phyloP scores from a whole-genome alignment of 2,329 filamentous ascomycete genomes.

The Cladosporium sphaerospermum region DNA sequence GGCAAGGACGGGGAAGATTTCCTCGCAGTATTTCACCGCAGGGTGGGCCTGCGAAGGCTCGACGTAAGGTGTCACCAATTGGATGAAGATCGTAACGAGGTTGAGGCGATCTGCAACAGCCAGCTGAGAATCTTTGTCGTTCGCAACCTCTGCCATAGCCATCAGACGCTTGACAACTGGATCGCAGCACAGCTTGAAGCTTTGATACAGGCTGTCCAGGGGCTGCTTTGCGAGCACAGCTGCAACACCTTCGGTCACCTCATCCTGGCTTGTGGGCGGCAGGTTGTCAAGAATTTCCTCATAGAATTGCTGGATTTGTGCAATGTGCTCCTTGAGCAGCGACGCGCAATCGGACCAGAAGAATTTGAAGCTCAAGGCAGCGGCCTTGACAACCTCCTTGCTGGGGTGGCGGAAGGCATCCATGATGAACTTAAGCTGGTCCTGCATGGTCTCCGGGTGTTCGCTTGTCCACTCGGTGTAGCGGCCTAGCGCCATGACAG shows the following conservation, averaged over 20 bases:
- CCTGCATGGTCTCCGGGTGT: constrained; percentile 84
- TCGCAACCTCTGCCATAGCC: constrained; percentile 77
- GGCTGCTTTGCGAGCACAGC: constrained; percentile 86
- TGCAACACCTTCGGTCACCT: constrained; percentile 92
- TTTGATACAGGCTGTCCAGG: constrained; percentile 68
- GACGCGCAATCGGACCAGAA: constrained; percentile 93
- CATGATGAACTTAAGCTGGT: constrained; percentile 93
- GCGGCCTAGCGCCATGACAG: constrained; percentile 92
- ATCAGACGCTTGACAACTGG: constrained; percentile 82
- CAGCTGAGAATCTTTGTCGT: constrained; percentile 74
- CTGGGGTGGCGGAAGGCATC: constrained; percentile 84
- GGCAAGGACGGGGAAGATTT: constrained; percentile 81
- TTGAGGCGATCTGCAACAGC: constrained; percentile 91
- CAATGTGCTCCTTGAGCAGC: constrained; percentile 73
- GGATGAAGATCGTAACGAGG: constrained; percentile 83
- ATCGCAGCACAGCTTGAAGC: constrained; percentile 88
- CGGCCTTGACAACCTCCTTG: constrained; percentile 83
- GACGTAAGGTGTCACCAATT: constrained; percentile 69
- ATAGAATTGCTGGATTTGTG: constrained; percentile 87
- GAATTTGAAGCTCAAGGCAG: constrained; percentile 91
- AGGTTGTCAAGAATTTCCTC: constrained; percentile 81
- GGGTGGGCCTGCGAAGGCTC: constrained; percentile 70
- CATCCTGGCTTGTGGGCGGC: constrained; percentile 81
- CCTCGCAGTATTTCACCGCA: constrained; percentile 91
- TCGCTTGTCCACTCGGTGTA: constrained; percentile 98